Evolutionary conservation across 2,329 filamentous ascomycete species (phyloP).

Genomic region (Fusarium kyushuense): DNA sequence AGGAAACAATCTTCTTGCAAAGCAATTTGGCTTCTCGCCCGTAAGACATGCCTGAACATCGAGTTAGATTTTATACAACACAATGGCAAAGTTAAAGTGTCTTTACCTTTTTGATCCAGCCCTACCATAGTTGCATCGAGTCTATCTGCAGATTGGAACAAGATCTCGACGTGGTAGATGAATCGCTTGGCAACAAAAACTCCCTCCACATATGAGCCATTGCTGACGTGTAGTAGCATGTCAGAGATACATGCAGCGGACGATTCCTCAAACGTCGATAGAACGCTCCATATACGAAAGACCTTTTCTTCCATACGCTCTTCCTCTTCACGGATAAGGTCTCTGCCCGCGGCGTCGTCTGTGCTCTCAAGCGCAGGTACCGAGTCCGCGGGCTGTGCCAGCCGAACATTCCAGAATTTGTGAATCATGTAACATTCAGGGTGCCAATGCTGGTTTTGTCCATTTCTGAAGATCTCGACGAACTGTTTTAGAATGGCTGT

Average conservation of each 20-base stretch:
- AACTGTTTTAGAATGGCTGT: slow-evolving; percentile 99
- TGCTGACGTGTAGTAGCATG: slow-evolving; percentile 98
- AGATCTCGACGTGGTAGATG: slow-evolving; percentile 93
- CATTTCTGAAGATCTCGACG: slow-evolving; percentile 97
- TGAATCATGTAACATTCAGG: slow-evolving; percentile 99
- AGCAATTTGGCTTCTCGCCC: slow-evolving; percentile 96
- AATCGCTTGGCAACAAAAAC: slow-evolving; percentile 96
- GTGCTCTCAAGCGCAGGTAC: slow-evolving; percentile 57
- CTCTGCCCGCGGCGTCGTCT: slow-evolving; percentile 72
- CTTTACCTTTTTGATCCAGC: slow-evolving; percentile 79
- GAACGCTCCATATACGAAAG: slow-evolving; percentile 96
- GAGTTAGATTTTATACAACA: slow-evolving; percentile 27
- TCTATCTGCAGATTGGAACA: slow-evolving; percentile 89
- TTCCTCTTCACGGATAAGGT: slow-evolving; percentile 83
- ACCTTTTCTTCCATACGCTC: slow-evolving; percentile 98
- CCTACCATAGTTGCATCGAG: slow-evolving; percentile 79
- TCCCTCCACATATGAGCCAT: slow-evolving; percentile 94
- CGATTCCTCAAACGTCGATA: slow-evolving; percentile 97
- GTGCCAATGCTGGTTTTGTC: slow-evolving; percentile 99
- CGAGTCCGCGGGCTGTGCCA: slow-evolving; percentile 72
- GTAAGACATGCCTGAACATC: slow-evolving; percentile 79
- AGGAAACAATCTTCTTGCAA: slow-evolving; percentile 99
- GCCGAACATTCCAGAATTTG: slow-evolving; percentile 98
- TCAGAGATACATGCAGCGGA: slow-evolving; percentile 98
- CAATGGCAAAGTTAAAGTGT: not conserved